Conservation (phyloP, 352 stramenopile genomes). For the Globisporangium cystogenes region DNA sequence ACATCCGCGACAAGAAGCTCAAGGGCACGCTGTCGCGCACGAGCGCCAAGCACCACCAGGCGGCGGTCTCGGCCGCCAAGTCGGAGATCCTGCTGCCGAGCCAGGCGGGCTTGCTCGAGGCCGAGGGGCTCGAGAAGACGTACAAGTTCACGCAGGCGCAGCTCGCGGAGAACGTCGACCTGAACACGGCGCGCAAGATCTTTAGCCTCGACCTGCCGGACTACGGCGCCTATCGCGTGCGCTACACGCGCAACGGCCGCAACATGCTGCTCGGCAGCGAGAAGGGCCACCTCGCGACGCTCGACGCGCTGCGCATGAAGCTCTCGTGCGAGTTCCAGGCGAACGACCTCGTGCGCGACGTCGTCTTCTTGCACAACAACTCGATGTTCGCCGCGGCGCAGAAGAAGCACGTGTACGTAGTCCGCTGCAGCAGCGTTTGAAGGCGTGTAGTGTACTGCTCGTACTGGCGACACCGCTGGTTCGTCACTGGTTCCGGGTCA, state of each 20-base stretch:
- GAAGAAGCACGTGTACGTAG: conserved; percentile 94
- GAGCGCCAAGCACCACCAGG: conserved; percentile 80
- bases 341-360: conserved; percentile 93
- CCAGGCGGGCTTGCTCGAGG: conserved; percentile 85
- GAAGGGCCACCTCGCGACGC: conserved; percentile 93
- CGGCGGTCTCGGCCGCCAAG: conserved; percentile 82
- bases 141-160: conserved; percentile 94
- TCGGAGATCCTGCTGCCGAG: conserved; percentile 89
- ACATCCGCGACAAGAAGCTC: conserved; percentile 89
- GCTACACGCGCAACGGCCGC: conserved; percentile 95
- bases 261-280: conserved; percentile 92
- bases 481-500: too few species aligned
- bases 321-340: conserved; percentile 93
- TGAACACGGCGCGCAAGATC: conserved; percentile 94
- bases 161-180: conserved; percentile 83
- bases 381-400: conserved; percentile 96
- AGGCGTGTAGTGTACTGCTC: too few species aligned
- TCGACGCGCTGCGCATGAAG: conserved; percentile 92
- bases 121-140: conserved; percentile 96
- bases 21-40: conserved; percentile 59
- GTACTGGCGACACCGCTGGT: too few species aligned
- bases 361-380: conserved; percentile 97
- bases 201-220: conserved; percentile 92
- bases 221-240: conserved; percentile 91
- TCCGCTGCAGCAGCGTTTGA: not conserved